These are phyloP conservation scores for Mortierella sp. DNA, from an alignment of 371 early-diverging fungal genomes.

Conservation along the genomic window DNA sequence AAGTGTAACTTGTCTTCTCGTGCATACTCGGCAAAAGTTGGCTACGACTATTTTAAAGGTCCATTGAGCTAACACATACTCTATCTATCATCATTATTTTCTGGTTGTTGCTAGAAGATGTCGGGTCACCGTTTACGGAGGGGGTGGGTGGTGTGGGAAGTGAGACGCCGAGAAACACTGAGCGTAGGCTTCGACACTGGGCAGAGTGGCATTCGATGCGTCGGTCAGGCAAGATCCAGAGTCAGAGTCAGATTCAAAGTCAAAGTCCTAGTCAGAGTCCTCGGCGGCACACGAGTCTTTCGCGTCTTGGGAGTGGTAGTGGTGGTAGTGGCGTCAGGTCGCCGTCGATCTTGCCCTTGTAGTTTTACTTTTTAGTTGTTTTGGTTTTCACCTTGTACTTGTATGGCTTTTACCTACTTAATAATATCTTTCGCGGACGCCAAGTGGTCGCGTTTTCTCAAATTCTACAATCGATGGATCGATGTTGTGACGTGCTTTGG, in stretches of 20 bases:
- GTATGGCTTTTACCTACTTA: not conserved
- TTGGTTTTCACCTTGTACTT: not conserved
- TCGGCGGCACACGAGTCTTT: conserved; percentile 1
- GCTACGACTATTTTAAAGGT: not conserved
- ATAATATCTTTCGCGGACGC: not conserved
- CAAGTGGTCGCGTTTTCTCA: not conserved
- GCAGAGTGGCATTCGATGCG: conserved; percentile 28
- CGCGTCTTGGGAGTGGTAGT: not conserved
- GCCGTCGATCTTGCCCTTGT: not conserved
- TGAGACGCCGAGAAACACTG: not conserved
- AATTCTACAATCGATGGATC: not conserved
- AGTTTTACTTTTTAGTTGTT: not conserved
- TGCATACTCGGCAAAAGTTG: too few species aligned
- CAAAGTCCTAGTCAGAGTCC: conserved; percentile 5
- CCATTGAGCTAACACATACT: not conserved
- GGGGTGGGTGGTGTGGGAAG: too few species aligned
- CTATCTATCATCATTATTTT: too few species aligned
- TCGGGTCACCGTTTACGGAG: not conserved
- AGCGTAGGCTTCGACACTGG: conserved; percentile 25
- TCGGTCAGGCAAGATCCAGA: not conserved
- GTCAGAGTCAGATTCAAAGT: not conserved
- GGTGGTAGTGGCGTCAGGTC: conserved; percentile 4
- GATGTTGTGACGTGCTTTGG: conserved; percentile 5
- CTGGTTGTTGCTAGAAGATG: not conserved
- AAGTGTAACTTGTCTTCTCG: not conserved